These are phyloP conservation scores for Cladophialophora bantiana DNA, from an alignment of 2,329 filamentous ascomycete species.

Conservation along the genomic window DNA sequence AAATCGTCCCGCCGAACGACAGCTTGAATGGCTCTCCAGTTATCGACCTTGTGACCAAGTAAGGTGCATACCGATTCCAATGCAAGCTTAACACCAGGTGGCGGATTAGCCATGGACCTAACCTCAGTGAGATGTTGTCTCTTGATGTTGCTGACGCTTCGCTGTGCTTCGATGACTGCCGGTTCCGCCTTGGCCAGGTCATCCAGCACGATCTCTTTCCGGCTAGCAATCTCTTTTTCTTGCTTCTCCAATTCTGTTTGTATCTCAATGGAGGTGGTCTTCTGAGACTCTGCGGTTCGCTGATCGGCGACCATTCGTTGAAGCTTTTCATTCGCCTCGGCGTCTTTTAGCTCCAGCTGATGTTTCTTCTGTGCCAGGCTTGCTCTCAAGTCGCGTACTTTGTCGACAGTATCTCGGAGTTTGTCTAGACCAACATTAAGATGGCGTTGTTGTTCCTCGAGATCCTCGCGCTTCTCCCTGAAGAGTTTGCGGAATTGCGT, in stretches of 20 bases:
- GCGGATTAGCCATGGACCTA: conserved; percentile 93
- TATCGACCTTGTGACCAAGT: conserved; percentile 85
- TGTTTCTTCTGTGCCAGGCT: conserved; percentile 94
- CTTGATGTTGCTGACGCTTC: conserved; percentile 98
- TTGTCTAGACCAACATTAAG: conserved; percentile 98
- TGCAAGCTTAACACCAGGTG: conserved; percentile 86
- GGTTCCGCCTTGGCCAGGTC: conserved; percentile 93
- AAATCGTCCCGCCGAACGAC: conserved; percentile 94
- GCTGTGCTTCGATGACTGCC: conserved; percentile 88
- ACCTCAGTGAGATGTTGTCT: conserved; percentile 96
- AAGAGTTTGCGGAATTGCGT: conserved; percentile 97
- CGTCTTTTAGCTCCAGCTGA: conserved; percentile 90
- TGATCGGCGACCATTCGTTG: conserved; percentile 98
- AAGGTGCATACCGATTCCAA: conserved; percentile 96
- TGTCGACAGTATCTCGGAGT: conserved; percentile 92
- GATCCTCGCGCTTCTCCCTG: conserved; percentile 96
- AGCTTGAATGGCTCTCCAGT: conserved; percentile 89
- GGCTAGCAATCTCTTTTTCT: conserved; percentile 82
- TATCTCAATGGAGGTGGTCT: conserved; percentile 85
- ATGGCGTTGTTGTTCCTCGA: conserved; percentile 98
- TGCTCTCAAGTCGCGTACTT: conserved; percentile 88
- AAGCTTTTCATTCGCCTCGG: conserved; percentile 95
- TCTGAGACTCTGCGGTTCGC: conserved; percentile 89
- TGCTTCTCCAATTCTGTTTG: conserved; percentile 87
- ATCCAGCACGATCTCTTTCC: conserved; percentile 81